Base-by-base conservation (phyloP, 352 stramenopile genomes). In the Phytopythium montanum region DNA sequence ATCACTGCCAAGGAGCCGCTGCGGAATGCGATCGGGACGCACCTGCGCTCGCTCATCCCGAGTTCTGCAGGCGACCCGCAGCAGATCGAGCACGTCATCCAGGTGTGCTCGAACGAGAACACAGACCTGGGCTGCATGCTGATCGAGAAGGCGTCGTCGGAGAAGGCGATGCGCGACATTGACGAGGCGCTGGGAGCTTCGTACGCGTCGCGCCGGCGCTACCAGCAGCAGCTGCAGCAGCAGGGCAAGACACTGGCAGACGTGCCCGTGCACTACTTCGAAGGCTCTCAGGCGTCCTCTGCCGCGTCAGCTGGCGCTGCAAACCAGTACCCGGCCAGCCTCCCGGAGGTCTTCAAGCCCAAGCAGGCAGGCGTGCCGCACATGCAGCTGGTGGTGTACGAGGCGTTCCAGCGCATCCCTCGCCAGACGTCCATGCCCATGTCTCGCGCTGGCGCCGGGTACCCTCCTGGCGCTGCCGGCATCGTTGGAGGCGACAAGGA, bases 111-210 rank as follows among this genome's bases (percentile, higher is more conserved):
- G 5, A 98, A 97, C 28, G 97, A 99, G 56, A 99, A 99, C 78
- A 89, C 98, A n/a, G 97, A 99, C 64, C 68, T 99, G 26, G 97
- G 97, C 28, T 99, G 96, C 71, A 98, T 98, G 88, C 76, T 99
- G 21, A 99, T 99, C 65, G 97, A 99, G 73, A 99, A 99, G 84
- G 97, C 97, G 21, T 98, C 98, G 21, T 99, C 94, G 6, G 97
- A 99, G 66, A 99, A 99, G 71, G 97, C 97, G 3, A 97, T 99
- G 73, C 85, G 96, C 7, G 97, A 99, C 61, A 97, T 99, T 60
- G 97, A 99, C 68, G 96, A 99, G 73, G 87, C 91, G 29, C 67
- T 99, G 21, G 85, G 81, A 5, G 66, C 79, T 34, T 82, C 91
- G 19, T 92, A 99, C 36, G 83, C 81, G 18, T 80, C 85, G 39